These are phyloP conservation scores for Lycium barbarum DNA, from an alignment of 257 asterid species.

Conservation along the genomic window DNA sequence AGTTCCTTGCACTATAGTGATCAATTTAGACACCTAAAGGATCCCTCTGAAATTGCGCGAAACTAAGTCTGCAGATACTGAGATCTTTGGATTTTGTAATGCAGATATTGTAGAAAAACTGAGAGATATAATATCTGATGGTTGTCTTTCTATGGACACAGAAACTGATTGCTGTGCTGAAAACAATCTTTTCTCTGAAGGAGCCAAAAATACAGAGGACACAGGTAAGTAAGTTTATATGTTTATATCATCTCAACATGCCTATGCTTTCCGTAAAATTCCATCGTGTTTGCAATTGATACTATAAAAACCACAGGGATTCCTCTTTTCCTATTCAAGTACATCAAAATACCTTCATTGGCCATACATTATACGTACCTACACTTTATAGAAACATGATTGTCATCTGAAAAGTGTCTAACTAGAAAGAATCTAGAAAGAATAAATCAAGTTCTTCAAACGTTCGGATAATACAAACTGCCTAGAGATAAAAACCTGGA, in stretches of 20 bases:
- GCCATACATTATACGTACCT: not conserved
- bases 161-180: slow-evolving; percentile 47
- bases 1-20: slow-evolving; percentile 36
- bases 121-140: slow-evolving; percentile 33
- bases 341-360: not conserved
- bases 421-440: not conserved
- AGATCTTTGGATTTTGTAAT: slow-evolving; percentile 29
- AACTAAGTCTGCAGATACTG: slow-evolving; percentile 15
- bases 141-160: slow-evolving; percentile 46
- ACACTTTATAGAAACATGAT: not conserved
- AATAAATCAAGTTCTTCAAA: not conserved
- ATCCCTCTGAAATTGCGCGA: slow-evolving; percentile 27
- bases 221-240: slow-evolving; percentile 43
- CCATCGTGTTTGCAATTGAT: not conserved
- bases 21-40: slow-evolving; percentile 33
- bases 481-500: not conserved
- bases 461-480: not conserved
- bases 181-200: slow-evolving; percentile 36
- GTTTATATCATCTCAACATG: slow-evolving; percentile 1
- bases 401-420: not conserved
- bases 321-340: not conserved
- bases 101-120: slow-evolving; percentile 34
- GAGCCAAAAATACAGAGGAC: slow-evolving; percentile 38
- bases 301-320: not conserved
- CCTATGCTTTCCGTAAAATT: not conserved